Percentiles rank a stretch among this genome's conserved stretches.
Evolutionary conservation across 2,329 filamentous ascomycete species (phyloP).

Genomic region (Cordyceps fumosorosea): DNA sequence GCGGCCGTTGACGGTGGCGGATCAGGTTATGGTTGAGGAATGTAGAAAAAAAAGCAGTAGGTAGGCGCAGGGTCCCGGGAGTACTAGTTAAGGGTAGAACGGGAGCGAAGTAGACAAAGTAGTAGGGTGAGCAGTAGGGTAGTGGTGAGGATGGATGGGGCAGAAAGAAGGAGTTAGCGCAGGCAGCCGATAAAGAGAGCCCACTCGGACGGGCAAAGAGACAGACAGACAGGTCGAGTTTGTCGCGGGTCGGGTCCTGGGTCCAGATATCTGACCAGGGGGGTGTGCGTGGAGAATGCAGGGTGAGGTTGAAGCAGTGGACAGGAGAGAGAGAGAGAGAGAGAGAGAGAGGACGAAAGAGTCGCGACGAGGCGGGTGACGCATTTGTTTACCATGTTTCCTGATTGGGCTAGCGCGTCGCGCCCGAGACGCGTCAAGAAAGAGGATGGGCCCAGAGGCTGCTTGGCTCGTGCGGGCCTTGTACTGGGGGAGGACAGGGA

Average conservation of each 20-base stretch:
- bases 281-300: conserved; percentile 13
- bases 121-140: not conserved
- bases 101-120: not conserved
- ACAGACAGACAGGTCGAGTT: not conserved
- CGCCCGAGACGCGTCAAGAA: conserved; percentile 26
- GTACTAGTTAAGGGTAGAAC: too few relatives aligned
- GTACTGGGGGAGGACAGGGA: not conserved
- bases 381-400: conserved; percentile 33
- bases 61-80: not conserved
- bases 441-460: not conserved
- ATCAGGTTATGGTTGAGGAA: conserved; percentile 1
- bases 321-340: not conserved
- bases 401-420: conserved; percentile 23
- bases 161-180: conserved; percentile 3
- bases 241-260: not conserved
- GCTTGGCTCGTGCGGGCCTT: conserved; percentile 7
- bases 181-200: not conserved
- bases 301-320: not conserved
- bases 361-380: conserved; percentile 21
- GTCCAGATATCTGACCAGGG: conserved; percentile 5
- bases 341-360: not conserved
- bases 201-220: not conserved
- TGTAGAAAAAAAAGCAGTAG: conserved; percentile 1
- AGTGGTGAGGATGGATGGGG: not conserved
- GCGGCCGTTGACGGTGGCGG: not conserved